These are phyloP conservation scores for Purshia tridentata DNA, from an alignment of 306 rosid genomes.

Conservation along the genomic window DNA sequence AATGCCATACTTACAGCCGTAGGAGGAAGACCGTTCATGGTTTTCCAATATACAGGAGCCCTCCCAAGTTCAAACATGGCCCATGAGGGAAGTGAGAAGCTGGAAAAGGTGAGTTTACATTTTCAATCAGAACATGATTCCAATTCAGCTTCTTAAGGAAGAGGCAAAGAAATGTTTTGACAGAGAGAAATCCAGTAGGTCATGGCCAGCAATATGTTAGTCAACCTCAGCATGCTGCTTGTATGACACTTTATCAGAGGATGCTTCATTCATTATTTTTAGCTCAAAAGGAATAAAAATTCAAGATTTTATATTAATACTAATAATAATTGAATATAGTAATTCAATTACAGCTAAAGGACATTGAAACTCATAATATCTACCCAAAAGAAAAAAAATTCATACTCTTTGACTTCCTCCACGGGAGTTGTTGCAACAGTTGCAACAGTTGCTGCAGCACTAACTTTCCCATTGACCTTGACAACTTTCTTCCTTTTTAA, in stretches of 20 bases:
- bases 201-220: neutral
- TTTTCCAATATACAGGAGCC: slow-evolving; percentile 85
- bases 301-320: too few species aligned
- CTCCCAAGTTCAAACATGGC: slow-evolving; percentile 83
- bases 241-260: neutral
- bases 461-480: slow-evolving; percentile 44
- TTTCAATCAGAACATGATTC: neutral
- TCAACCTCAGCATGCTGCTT: neutral
- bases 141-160: neutral
- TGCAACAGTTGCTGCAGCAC: slow-evolving; percentile 40
- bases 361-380: slow-evolving; percentile 4
- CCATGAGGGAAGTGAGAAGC: slow-evolving; percentile 85
- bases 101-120: slow-evolving; percentile 23
- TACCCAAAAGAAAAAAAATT: slow-evolving; percentile 3
- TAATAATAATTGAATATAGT: neutral
- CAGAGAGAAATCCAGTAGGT: neutral
- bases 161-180: neutral
- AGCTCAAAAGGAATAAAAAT: neutral
- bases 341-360: neutral
- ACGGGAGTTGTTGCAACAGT: slow-evolving; percentile 47
- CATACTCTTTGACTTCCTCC: slow-evolving; percentile 68
- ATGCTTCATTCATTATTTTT: neutral
- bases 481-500: slow-evolving; percentile 37
- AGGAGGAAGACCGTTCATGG: slow-evolving; percentile 87
- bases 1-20: slow-evolving; percentile 50